phyloP scores from a whole-genome alignment of 1,284 basidiomycete genomes.

The Rhodotorula sp. region DNA sequence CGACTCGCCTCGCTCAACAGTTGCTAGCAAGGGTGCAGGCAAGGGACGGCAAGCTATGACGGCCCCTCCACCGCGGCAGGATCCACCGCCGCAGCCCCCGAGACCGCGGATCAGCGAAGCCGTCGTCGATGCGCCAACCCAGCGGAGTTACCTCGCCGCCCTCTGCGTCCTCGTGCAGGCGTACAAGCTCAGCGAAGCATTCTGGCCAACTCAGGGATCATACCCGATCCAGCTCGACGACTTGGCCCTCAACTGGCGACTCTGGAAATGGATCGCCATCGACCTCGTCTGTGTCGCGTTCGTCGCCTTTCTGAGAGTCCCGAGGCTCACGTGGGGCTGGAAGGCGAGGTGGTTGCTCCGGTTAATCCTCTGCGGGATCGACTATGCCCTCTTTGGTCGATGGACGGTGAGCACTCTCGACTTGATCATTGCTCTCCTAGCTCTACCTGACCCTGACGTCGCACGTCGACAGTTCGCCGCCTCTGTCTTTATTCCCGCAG shows the following conservation, averaged over 20 bases:
- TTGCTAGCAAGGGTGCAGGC: neutral
- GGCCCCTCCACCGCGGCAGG: neutral
- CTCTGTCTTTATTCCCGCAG: constrained; percentile 37
- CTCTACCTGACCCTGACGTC: constrained; percentile 18
- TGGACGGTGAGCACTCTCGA: constrained; percentile 43
- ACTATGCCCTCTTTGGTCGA: constrained; percentile 67
- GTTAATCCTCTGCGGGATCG: constrained; percentile 59
- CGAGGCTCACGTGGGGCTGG: constrained; percentile 56
- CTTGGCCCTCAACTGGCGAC: neutral
- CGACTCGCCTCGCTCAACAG: neutral
- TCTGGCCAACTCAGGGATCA: constrained; percentile 13
- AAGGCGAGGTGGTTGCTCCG: constrained; percentile 67
- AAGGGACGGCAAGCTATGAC: neutral
- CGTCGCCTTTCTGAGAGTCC: constrained; percentile 69
- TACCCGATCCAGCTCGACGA: neutral
- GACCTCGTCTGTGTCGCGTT: constrained; percentile 63
- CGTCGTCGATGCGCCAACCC: constrained; percentile 53
- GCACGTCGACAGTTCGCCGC: constrained; percentile 51
- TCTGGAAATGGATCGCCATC: constrained; percentile 67
- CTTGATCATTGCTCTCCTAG: neutral
- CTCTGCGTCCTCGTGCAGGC: constrained; percentile 55
- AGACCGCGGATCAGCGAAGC: constrained; percentile 48
- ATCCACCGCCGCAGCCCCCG: neutral
- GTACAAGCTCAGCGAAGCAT: constrained; percentile 20
- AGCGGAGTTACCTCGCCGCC: constrained; percentile 56